Evolutionary conservation across 2,329 filamentous ascomycete genomes (phyloP), one percentile per base, ranked within the genome.

Genomic region (Lomentospora prolificans): DNA sequence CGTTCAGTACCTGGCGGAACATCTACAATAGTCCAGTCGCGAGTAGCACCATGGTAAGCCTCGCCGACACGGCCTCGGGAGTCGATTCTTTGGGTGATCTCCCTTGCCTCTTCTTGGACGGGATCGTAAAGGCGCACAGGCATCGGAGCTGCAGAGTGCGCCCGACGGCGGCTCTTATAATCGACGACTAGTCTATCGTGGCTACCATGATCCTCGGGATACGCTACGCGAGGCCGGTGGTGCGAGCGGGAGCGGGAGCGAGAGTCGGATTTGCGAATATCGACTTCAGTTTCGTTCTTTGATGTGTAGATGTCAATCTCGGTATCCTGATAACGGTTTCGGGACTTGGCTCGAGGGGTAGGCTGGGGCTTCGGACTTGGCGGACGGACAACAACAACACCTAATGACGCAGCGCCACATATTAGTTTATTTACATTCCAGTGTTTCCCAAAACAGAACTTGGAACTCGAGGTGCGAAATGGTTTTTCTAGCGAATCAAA

Each of bases 1-100:
- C 86, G 81, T 71, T 89, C 86, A 0, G 89, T 92, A 57, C 89
- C 89, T 0, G 89, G 87, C 1, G 89, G 89, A 39, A 95, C 85
- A 69, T 95, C 89, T 36, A 95, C 79, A 59, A 95, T 87, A 55
- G 82, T 79, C 89, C 90, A 95, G 64, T 84, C 86, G 60, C 81
- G 84, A 33, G 86, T 90, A 17, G 82, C 84, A 54, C 88, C 87
- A 62, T 87, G 81, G 67, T 79, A 84, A 22, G 86, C 87, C 69
- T 92, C 89, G 54, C 86, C 87, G 64, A 85, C 79, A 59, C 81
- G 81, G 19, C 81, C 84, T 28, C 87, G 81, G 12, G 74, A 70
- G 60, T 82, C 77, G 59, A 83, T 78, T 61, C 72, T 75, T 58
- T 68, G 65, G 25, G 76, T 78, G 59, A 83, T 77, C 58, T 87